Conservation (phyloP, 345 rosid genomes). For the Sonneratia caseolaris region DNA sequence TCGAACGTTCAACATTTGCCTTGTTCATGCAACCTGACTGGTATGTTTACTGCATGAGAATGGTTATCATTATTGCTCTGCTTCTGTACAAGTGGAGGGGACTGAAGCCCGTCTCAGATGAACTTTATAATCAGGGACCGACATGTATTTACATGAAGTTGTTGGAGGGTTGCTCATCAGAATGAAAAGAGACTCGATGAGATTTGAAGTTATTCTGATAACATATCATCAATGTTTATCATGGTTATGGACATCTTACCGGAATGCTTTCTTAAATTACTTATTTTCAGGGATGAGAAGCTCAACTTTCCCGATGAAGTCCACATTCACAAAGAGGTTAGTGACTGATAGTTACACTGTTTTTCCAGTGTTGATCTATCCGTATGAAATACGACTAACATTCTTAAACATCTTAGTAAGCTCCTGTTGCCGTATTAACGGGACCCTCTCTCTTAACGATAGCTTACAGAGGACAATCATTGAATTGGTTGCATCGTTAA, state of each 20-base stretch:
- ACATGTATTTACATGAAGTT: neutral
- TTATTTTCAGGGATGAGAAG: slow-evolving; percentile 51
- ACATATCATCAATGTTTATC: neutral
- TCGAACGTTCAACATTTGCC: slow-evolving; percentile 85
- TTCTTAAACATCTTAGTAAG: neutral
- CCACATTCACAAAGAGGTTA: slow-evolving; percentile 49
- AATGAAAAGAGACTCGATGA: neutral
- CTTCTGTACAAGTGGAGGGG: neutral
- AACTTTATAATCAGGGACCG: no score
- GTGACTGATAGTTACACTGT: neutral
- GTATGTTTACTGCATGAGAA: slow-evolving; percentile 18
- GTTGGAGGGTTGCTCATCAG: neutral
- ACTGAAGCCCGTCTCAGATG: no score
- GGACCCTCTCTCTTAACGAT: neutral
- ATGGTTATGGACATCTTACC: neutral
- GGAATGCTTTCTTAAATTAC: neutral
- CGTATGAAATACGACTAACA: neutral
- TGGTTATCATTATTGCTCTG: neutral
- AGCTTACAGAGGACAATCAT: neutral
- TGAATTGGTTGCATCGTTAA: neutral
- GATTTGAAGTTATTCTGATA: neutral
- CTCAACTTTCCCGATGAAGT: slow-evolving; percentile 60
- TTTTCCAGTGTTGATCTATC: neutral
- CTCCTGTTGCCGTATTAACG: neutral
- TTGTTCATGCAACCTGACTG: slow-evolving; percentile 97